Evolutionary conservation across 2,329 filamentous ascomycete genomes (phyloP).

Genomic region (Cladosporium sp.): DNA sequence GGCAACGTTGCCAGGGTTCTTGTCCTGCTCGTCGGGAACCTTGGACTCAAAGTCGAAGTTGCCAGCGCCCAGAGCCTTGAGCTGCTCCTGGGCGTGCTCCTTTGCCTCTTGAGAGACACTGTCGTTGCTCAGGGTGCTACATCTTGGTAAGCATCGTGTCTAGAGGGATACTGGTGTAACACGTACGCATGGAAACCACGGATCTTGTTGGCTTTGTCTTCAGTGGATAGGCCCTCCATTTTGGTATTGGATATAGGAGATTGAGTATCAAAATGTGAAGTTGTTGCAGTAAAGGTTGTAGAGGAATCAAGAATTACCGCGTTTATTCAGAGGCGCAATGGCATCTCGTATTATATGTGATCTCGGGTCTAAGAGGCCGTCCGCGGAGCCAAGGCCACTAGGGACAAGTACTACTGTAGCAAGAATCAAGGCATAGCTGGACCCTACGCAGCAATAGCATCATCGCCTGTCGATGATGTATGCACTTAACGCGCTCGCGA

Average conservation of each 20-base stretch:
- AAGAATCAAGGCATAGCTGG: too few species aligned
- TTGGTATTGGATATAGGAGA: not conserved
- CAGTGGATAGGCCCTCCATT: conserved; percentile 2
- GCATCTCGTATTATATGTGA: too few species aligned
- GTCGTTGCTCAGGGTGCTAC: conserved; percentile 6
- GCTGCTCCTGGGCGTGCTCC: conserved; percentile 6
- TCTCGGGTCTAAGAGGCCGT: too few species aligned
- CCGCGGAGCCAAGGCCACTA: too few species aligned
- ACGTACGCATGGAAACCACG: conserved; percentile 7
- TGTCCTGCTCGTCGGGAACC: not conserved
- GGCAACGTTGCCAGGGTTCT: conserved; percentile 3
- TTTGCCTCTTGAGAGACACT: conserved; percentile 1
- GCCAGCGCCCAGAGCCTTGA: not conserved
- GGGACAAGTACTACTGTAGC: too few species aligned
- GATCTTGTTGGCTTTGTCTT: conserved; percentile 10
- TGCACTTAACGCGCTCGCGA: not conserved
- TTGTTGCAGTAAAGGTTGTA: too few species aligned
- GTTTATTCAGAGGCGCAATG: too few species aligned
- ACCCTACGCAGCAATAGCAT: not conserved
- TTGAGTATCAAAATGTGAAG: not conserved
- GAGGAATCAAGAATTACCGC: too few species aligned
- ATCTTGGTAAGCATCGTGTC: not conserved
- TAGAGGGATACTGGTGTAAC: too few species aligned
- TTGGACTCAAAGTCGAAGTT: conserved; percentile 7
- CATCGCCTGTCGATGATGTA: not conserved